Conservation (phyloP, 768 basidiomycete genomes). For the Rhodotorula babjevae region DNA sequence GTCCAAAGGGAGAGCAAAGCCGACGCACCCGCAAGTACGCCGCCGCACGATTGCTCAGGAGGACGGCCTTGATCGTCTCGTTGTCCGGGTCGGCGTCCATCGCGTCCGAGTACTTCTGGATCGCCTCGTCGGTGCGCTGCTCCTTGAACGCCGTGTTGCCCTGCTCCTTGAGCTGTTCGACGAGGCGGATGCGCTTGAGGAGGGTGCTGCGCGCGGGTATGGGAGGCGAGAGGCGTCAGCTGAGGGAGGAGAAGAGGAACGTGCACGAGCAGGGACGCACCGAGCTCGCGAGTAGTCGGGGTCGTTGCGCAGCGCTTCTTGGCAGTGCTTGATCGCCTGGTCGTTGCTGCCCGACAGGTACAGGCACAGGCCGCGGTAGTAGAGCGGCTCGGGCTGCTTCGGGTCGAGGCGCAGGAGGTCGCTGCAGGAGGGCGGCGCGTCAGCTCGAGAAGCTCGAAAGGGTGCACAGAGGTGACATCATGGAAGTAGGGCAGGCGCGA, state of each 20-base stretch:
- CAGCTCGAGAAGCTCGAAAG: not conserved
- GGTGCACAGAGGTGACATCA: too few relatives aligned
- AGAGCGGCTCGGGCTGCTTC: conserved; percentile 72
- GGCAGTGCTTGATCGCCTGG: conserved; percentile 65
- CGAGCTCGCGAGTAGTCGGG: conserved; percentile 66
- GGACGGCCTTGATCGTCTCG: conserved; percentile 71
- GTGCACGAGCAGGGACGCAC: conserved; percentile 18
- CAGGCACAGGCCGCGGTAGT: conserved; percentile 70
- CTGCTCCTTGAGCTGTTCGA: conserved; percentile 78
- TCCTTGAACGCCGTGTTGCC: conserved; percentile 72
- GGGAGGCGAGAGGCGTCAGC: not conserved
- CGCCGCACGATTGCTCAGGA: conserved; percentile 78
- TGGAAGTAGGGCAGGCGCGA: not conserved
- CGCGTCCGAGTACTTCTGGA: conserved; percentile 65
- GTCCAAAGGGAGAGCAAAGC: not conserved
- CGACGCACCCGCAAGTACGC: conserved; percentile 48
- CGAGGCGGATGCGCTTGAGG: conserved; percentile 72
- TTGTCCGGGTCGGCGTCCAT: conserved; percentile 63
- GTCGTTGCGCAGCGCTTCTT: conserved; percentile 68
- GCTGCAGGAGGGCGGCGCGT: conserved; percentile 47
- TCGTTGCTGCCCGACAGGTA: conserved; percentile 68
- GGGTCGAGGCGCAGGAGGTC: conserved; percentile 68
- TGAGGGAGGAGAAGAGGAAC: not conserved
- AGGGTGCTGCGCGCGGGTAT: conserved; percentile 57
- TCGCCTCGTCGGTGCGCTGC: conserved; percentile 59